A percentile compares a stretch with the other conserved stretches of the same genome.
phyloP scores from a whole-genome alignment of 306 rosid genomes.

The Dalbergia cochinchinensis region DNA sequence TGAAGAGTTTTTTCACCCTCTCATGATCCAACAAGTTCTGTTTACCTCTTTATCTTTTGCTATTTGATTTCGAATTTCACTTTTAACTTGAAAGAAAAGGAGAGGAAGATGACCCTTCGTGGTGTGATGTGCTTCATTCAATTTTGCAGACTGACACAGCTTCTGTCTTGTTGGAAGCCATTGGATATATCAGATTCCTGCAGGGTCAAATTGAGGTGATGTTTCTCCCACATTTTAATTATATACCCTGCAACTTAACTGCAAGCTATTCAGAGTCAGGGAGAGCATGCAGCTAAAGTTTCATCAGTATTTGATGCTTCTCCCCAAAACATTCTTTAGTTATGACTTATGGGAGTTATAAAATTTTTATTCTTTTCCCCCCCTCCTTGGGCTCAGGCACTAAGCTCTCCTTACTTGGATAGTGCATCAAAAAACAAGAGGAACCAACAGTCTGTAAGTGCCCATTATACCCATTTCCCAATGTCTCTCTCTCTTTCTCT shows the following conservation, averaged over 20 bases:
- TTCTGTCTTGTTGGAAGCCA: slow-evolving; percentile 89
- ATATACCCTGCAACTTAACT: neutral
- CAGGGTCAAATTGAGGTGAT: slow-evolving; percentile 91
- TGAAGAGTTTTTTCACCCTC: too few species aligned
- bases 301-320: slow-evolving; percentile 37
- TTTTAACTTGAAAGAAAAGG: slow-evolving; percentile 50
- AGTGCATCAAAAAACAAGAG: slow-evolving; percentile 64
- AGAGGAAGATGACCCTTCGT: slow-evolving; percentile 47
- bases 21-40: too few species aligned
- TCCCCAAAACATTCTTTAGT: slow-evolving; percentile 53
- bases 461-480: slow-evolving; percentile 60
- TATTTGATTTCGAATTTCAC: slow-evolving; percentile 30
- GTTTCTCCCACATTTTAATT: slow-evolving; percentile 47
- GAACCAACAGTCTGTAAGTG: slow-evolving; percentile 69
- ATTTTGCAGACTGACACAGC: slow-evolving; percentile 99
- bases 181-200: slow-evolving; percentile 88
- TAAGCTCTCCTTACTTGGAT: slow-evolving; percentile 80
- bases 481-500: slow-evolving; percentile 16
- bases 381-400: slow-evolving; percentile 64
- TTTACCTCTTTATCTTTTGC: neutral
- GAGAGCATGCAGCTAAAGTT: slow-evolving; percentile 64
- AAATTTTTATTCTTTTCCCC: slow-evolving; percentile 41
- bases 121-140: slow-evolving; percentile 28
- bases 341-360: slow-evolving; percentile 52
- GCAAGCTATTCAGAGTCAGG: slow-evolving; percentile 48